A percentile compares a stretch with the other conserved stretches of the same genome.
Evolutionary conservation across 2,329 filamentous ascomycete genomes (phyloP).

Genomic region (Botryotinia convoluta): DNA sequence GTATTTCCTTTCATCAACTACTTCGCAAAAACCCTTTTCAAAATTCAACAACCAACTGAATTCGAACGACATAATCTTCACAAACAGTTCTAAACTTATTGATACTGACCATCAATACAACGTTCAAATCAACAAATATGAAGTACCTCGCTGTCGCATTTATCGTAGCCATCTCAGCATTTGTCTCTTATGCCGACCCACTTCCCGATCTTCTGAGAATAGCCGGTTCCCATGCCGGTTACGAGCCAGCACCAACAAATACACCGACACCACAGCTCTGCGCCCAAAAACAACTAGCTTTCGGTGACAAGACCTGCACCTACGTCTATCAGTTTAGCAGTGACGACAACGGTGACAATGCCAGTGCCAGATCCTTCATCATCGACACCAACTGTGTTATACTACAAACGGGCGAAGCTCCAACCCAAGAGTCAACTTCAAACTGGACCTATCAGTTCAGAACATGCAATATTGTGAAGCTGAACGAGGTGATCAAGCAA

Average conservation of each 20-base stretch:
- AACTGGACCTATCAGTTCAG: not conserved
- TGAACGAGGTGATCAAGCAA: not conserved
- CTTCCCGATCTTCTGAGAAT: not conserved
- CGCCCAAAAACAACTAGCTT: not conserved
- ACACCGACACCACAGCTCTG: conserved; percentile 5
- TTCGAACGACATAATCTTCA: not conserved
- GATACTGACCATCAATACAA: not conserved
- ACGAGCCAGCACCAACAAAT: not conserved
- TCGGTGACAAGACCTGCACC: not conserved
- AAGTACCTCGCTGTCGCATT: not conserved
- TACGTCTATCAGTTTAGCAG: not conserved
- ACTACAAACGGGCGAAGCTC: not conserved
- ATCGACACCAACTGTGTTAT: not conserved
- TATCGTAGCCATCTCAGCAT: not conserved
- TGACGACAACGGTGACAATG: not conserved
- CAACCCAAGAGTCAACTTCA: not conserved
- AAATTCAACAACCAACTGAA: not conserved
- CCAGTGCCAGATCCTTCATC: not conserved
- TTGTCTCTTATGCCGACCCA: not conserved
- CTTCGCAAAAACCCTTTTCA: not conserved
- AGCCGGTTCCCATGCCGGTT: not conserved
- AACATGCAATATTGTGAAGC: not conserved
- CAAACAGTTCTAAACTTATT: not conserved
- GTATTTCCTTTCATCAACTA: not conserved
- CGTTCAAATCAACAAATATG: not conserved